Conservation (phyloP, 1,284 basidiomycete species). For the Puccinia coronata region DNA sequence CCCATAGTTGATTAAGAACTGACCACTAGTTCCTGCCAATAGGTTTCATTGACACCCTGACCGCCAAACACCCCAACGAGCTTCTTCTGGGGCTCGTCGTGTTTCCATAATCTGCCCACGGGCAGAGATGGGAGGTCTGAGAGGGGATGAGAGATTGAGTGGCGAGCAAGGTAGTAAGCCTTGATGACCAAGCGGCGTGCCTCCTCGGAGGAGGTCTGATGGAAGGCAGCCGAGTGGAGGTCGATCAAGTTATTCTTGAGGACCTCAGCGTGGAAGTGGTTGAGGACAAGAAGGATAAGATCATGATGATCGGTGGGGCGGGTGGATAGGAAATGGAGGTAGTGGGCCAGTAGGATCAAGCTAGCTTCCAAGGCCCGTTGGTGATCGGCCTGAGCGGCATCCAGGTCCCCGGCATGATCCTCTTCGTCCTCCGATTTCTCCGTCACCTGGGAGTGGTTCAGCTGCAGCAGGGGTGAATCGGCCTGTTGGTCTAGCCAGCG, state of each 20-base stretch:
- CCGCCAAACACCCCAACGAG: constrained; percentile 94
- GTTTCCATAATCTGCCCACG: constrained; percentile 69
- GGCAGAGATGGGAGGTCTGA: constrained; percentile 68
- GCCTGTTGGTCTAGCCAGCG: neutral
- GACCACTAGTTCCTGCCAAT: constrained; percentile 49
- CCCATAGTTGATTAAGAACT: neutral
- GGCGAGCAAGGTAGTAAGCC: constrained; percentile 77
- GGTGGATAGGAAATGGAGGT: constrained; percentile 66
- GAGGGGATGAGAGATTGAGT: constrained; percentile 67
- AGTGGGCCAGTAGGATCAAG: constrained; percentile 75
- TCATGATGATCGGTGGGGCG: neutral
- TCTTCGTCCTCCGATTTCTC: neutral
- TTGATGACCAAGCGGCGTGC: constrained; percentile 69
- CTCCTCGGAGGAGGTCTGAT: constrained; percentile 66
- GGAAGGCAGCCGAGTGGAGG: constrained; percentile 75
- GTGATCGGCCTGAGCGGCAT: neutral
- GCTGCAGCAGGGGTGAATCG: neutral
- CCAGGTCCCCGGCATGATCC: neutral
- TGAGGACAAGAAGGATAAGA: constrained; percentile 52
- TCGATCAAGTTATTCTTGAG: constrained; percentile 63
- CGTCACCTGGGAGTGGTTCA: neutral
- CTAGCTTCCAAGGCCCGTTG: constrained; percentile 63
- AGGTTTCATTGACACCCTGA: constrained; percentile 90
- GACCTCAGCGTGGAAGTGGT: constrained; percentile 50
- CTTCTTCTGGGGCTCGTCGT: constrained; percentile 66